phyloP scores from a whole-genome alignment of 1,284 basidiomycete genomes.

The Sporisorium sorghi region DNA sequence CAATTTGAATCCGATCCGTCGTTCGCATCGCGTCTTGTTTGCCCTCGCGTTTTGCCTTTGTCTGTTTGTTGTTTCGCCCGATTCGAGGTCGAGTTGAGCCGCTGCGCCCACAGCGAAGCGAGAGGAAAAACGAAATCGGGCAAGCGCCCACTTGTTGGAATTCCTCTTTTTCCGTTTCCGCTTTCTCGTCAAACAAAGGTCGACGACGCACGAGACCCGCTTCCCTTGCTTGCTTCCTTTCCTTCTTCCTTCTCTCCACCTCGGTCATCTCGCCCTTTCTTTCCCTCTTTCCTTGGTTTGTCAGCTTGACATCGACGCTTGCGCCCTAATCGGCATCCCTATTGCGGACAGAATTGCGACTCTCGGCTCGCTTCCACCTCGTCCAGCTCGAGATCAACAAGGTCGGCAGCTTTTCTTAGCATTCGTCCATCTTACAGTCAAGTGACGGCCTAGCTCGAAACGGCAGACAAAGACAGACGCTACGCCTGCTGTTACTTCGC shows the following conservation, averaged over 20 bases:
- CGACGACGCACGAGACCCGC: not conserved
- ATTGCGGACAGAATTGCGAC: not conserved
- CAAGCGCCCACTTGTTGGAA: not conserved
- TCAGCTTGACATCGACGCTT: not conserved
- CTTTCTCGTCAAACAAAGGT: too few relatives aligned
- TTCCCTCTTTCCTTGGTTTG: not conserved
- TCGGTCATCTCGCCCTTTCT: conserved; percentile 9
- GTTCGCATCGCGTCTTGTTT: not conserved
- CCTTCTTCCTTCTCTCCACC: conserved; percentile 21
- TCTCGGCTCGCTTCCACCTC: not conserved
- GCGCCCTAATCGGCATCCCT: not conserved
- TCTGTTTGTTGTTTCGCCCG: conserved; percentile 1
- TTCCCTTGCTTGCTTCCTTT: not conserved
- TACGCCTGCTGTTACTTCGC: too few relatives aligned
- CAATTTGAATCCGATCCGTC: not conserved
- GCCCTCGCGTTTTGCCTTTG: too few relatives aligned
- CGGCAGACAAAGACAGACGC: not conserved
- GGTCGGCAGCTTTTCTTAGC: not conserved
- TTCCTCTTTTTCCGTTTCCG: not conserved
- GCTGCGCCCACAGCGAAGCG: too few relatives aligned
- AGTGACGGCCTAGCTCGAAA: too few relatives aligned
- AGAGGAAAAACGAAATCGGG: not conserved
- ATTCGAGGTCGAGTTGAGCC: not conserved
- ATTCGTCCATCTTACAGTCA: not conserved
- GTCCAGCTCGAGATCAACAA: not conserved